Percentiles rank a stretch among this genome's conserved stretches.
phyloP scores from a whole-genome alignment of 2,329 filamentous ascomycete genomes.

The Metarhizium humberi region DNA sequence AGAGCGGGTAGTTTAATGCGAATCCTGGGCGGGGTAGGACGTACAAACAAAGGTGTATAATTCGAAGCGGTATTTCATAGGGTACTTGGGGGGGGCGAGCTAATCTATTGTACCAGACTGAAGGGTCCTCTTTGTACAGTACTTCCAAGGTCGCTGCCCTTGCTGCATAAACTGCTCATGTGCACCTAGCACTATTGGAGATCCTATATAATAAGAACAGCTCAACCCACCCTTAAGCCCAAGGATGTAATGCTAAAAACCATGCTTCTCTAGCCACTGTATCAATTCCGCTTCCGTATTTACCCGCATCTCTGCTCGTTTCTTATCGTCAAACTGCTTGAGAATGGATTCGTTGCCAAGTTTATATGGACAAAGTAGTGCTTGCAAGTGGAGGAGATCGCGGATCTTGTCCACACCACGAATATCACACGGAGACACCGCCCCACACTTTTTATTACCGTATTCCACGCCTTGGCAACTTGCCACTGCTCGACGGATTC shows the following conservation, averaged over 20 bases:
- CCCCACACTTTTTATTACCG: background rate
- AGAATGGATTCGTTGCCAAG: background rate
- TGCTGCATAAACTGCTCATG: too few species aligned
- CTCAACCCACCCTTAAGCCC: too few species aligned
- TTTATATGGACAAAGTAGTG: background rate
- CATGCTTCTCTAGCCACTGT: background rate
- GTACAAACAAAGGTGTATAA: too few species aligned
- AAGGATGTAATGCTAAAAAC: background rate
- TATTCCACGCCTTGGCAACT: background rate
- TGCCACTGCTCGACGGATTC: background rate
- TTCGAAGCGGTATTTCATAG: too few species aligned
- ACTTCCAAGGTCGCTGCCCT: too few species aligned
- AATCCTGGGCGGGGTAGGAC: too few species aligned
- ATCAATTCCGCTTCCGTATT: background rate
- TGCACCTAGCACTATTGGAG: too few species aligned
- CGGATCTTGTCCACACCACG: background rate
- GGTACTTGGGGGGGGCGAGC: too few species aligned
- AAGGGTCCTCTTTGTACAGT: too few species aligned
- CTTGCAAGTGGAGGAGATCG: background rate
- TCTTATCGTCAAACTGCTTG: background rate
- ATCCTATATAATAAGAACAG: too few species aligned
- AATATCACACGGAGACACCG: background rate
- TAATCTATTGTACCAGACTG: too few species aligned
- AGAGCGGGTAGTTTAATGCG: too few species aligned
- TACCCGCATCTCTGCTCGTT: background rate